Evolutionary conservation across 2,329 filamentous ascomycete species (phyloP).

Genomic region (Lachnellula hyalina): DNA sequence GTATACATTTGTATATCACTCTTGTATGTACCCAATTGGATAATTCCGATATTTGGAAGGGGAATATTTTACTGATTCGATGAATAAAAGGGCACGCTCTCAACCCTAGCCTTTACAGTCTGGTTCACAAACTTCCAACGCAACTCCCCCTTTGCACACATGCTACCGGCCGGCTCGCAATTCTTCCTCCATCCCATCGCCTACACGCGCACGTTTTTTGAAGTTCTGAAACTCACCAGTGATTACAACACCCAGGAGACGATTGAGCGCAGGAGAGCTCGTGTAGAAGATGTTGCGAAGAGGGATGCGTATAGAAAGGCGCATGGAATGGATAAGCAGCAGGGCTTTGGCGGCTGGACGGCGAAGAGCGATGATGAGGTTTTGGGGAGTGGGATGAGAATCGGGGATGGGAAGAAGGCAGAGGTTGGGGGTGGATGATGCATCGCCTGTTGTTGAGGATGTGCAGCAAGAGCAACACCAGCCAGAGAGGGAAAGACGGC

Average conservation of each 20-base stretch:
- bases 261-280: constrained; percentile 64
- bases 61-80: too few species aligned
- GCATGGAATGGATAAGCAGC: constrained; percentile 68
- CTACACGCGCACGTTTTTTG: constrained; percentile 58
- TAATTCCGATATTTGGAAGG: background rate
- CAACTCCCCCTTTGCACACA: constrained; percentile 72
- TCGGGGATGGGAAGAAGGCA: constrained; percentile 18
- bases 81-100: constrained; percentile 21
- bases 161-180: constrained; percentile 67
- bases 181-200: constrained; percentile 65
- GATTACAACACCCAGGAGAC: constrained; percentile 64
- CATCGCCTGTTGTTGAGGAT: constrained; percentile 31
- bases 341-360: constrained; percentile 47
- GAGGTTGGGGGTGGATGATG: constrained; percentile 1
- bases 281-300: constrained; percentile 83
- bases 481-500: constrained; percentile 42
- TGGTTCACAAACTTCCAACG: constrained; percentile 73
- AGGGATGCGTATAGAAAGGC: constrained; percentile 78
- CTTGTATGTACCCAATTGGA: constrained; percentile 54
- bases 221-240: constrained; percentile 73
- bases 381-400: constrained; percentile 29
- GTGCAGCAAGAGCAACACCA: constrained; percentile 30
- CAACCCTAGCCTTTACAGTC: constrained; percentile 62
- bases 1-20: constrained; percentile 76
- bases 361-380: constrained; percentile 33